These are phyloP conservation scores for Hygrocybe punicea DNA, from an alignment of 768 basidiomycete genomes.

Conservation along the genomic window DNA sequence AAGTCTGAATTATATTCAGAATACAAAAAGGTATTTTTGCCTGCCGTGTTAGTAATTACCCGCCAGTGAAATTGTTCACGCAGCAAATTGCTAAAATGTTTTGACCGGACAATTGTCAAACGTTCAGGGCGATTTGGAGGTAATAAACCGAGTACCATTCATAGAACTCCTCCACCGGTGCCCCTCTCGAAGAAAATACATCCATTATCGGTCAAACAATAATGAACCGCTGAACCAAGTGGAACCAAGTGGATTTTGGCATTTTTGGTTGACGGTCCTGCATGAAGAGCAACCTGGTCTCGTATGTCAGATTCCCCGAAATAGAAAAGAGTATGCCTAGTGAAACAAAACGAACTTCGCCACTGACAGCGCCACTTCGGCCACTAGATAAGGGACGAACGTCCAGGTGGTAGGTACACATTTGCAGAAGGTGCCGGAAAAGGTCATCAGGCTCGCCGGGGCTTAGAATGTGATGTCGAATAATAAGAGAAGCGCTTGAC, in stretches of 20 bases:
- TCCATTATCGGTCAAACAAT: conserved; percentile 62
- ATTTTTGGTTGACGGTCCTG: conserved; percentile 44
- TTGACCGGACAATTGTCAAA: too few species aligned
- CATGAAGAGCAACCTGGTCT: conserved; percentile 59
- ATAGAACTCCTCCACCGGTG: conserved; percentile 63
- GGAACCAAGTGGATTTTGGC: conserved; percentile 43
- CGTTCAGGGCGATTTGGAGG: too few species aligned
- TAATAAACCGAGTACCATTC: too few species aligned
- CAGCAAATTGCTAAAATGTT: too few species aligned
- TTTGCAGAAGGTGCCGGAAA: conserved; percentile 55
- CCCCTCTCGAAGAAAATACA: conserved; percentile 72
- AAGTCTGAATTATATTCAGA: too few species aligned
- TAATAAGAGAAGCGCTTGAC: conserved; percentile 52
- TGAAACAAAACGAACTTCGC: conserved; percentile 51
- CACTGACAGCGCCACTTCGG: conserved; percentile 72
- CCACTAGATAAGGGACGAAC: conserved; percentile 70
- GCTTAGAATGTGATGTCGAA: conserved; percentile 63
- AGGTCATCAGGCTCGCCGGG: conserved; percentile 57
- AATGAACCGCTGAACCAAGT: conserved; percentile 61
- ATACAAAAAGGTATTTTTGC: too few species aligned
- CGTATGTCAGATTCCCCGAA: not conserved
- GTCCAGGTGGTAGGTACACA: conserved; percentile 68
- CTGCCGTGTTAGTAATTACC: too few species aligned
- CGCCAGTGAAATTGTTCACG: too few species aligned
- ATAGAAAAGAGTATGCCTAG: not conserved